A percentile compares a stretch with the other conserved stretches of the same genome.
phyloP scores from a whole-genome alignment of 1,284 basidiomycete genomes.

The Sporisorium reilianum region DNA sequence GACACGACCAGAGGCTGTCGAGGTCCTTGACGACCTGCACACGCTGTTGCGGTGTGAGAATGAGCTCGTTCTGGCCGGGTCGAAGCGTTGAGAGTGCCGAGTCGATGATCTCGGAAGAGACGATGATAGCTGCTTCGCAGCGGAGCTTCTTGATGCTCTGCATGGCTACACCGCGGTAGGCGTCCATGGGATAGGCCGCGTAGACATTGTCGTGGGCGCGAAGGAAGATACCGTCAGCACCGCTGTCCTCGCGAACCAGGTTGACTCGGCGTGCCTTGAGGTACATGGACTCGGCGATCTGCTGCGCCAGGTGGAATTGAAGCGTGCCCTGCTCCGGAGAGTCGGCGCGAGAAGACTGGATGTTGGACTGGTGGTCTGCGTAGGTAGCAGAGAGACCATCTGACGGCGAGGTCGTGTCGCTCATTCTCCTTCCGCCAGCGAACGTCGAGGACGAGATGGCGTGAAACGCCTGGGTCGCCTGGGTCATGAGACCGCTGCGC shows the following conservation, averaged over 20 bases:
- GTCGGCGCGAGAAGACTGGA: neutral
- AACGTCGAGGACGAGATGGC: slow-evolving; percentile 25
- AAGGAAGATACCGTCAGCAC: slow-evolving; percentile 36
- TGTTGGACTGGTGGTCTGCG: slow-evolving; percentile 5
- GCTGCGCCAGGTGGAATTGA: slow-evolving; percentile 34
- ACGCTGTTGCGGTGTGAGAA: slow-evolving; percentile 41
- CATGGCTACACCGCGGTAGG: slow-evolving; percentile 73
- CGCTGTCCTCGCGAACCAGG: slow-evolving; percentile 21
- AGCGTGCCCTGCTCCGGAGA: slow-evolving; percentile 14
- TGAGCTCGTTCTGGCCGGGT: slow-evolving; percentile 65
- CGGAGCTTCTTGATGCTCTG: slow-evolving; percentile 72
- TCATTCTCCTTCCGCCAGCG: slow-evolving; percentile 15
- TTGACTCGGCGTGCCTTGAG: slow-evolving; percentile 38
- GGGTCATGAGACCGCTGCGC: slow-evolving; percentile 36
- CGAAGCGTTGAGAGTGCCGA: slow-evolving; percentile 74
- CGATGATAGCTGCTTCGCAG: slow-evolving; percentile 82
- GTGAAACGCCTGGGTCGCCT: slow-evolving; percentile 25
- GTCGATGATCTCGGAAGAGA: slow-evolving; percentile 81
- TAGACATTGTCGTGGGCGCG: slow-evolving; percentile 27
- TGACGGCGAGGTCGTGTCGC: slow-evolving; percentile 19
- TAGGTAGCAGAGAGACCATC: slow-evolving; percentile 31
- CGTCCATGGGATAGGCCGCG: slow-evolving; percentile 32
- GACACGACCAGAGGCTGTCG: slow-evolving; percentile 75
- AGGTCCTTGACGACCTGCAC: slow-evolving; percentile 72
- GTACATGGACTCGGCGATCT: slow-evolving; percentile 35